Evolutionary conservation across 352 stramenopile genomes (phyloP).

Genomic region (Pythium utonaiense): DNA sequence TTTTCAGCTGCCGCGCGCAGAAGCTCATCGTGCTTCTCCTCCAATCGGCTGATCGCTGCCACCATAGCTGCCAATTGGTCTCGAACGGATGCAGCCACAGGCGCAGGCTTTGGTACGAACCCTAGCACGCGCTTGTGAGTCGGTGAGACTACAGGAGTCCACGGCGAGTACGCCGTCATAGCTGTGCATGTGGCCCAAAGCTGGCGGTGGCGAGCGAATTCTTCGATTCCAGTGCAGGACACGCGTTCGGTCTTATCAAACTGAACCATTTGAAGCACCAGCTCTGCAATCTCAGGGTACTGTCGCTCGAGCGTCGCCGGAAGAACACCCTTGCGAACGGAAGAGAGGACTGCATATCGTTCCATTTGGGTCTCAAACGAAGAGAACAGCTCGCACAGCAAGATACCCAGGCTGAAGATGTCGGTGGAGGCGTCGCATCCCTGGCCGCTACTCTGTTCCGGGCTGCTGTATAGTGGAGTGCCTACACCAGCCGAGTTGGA

Average conservation of each 20-base stretch:
- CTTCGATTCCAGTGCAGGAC: slow-evolving; percentile 51
- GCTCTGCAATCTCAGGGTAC: slow-evolving; percentile 39
- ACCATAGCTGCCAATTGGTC: background rate
- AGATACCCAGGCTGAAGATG: slow-evolving; percentile 67
- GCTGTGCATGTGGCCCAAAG: slow-evolving; percentile 10
- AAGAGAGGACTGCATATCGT: slow-evolving; percentile 49
- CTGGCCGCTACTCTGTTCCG: slow-evolving; percentile 52
- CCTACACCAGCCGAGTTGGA: slow-evolving; percentile 68
- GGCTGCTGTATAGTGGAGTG: slow-evolving; percentile 72
- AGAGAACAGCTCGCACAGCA: slow-evolving; percentile 77
- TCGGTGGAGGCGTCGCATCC: slow-evolving; percentile 55
- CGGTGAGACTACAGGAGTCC: background rate
- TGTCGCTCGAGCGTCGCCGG: slow-evolving; percentile 28
- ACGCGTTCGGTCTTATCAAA: slow-evolving; percentile 35
- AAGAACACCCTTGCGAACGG: slow-evolving; percentile 38
- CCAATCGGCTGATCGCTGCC: slow-evolving; percentile 1
- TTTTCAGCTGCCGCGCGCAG: slow-evolving; percentile 2
- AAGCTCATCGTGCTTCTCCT: slow-evolving; percentile 6
- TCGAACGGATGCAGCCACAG: background rate
- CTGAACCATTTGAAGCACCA: slow-evolving; percentile 54
- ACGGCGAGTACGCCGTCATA: background rate
- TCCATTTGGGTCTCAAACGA: slow-evolving; percentile 81
- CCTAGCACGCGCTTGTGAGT: background rate
- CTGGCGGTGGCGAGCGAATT: slow-evolving; percentile 3
- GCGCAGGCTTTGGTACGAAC: background rate